phyloP scores from a whole-genome alignment of 306 rosid species.

The Ziziphus jujuba region DNA sequence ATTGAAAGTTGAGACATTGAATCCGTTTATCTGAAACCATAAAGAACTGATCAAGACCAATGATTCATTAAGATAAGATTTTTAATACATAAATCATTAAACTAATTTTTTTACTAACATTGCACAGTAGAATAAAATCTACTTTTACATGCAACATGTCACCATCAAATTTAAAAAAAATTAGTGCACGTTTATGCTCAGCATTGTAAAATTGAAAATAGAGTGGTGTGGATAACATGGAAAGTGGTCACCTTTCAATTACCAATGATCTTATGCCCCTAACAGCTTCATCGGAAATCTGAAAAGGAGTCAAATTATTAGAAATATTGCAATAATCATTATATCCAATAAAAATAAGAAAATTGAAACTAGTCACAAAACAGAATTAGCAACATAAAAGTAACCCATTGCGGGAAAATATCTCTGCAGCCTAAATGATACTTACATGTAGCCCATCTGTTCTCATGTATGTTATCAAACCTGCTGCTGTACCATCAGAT shows the following conservation, averaged over 20 bases:
- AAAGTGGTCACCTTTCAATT: slow-evolving; percentile 57
- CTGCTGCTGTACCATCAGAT: slow-evolving; percentile 66
- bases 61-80: no score
- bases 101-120: no score
- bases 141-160: no score
- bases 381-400: background rate
- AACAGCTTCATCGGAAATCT: slow-evolving; percentile 94
- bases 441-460: slow-evolving; percentile 96
- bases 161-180: no score
- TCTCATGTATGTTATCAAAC: slow-evolving; percentile 83
- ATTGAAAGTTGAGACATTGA: no score
- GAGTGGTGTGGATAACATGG: background rate
- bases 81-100: no score
- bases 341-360: slow-evolving; percentile 7
- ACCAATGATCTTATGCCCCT: slow-evolving; percentile 64
- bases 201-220: slow-evolving; percentile 12
- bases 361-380: background rate
- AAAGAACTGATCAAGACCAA: no score
- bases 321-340: slow-evolving; percentile 18
- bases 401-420: slow-evolving; percentile 12
- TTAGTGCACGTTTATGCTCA: background rate
- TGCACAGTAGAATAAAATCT: no score
- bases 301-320: slow-evolving; percentile 30
- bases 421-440: slow-evolving; percentile 48
- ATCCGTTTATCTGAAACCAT: no score